A percentile compares a stretch with the other conserved stretches of the same genome.
These are phyloP conservation scores for Cordyceps militaris DNA, from an alignment of 2,329 filamentous ascomycete species.

Conservation along the genomic window DNA sequence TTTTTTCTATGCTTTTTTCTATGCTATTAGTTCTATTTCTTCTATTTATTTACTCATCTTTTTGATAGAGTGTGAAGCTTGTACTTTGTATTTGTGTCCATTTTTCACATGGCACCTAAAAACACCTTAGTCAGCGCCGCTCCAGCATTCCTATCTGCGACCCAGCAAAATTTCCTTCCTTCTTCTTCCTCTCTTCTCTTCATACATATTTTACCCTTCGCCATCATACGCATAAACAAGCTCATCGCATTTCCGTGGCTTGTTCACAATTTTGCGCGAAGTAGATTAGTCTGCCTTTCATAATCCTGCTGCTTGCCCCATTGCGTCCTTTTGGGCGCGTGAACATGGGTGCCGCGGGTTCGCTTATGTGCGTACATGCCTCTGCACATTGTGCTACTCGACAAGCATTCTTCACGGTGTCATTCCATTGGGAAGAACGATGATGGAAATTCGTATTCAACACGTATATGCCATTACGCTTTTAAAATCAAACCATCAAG, in stretches of 20 bases:
- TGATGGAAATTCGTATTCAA: constrained; percentile 10
- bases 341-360: constrained; percentile 46
- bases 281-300: constrained; percentile 52
- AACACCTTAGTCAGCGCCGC: too few relatives aligned
- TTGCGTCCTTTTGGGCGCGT: constrained; percentile 16
- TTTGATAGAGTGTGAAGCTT: too few relatives aligned
- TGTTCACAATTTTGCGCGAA: constrained; percentile 42
- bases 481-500: constrained; percentile 3
- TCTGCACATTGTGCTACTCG: background rate
- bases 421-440: background rate
- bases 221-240: constrained; percentile 30
- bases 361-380: constrained; percentile 56
- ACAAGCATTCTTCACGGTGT: background rate
- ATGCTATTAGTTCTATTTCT: too few relatives aligned
- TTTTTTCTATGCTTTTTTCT: too few relatives aligned
- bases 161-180: constrained; percentile 18
- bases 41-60: too few relatives aligned
- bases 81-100: too few relatives aligned
- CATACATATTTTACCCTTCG: constrained; percentile 42
- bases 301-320: constrained; percentile 49
- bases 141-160: too few relatives aligned
- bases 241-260: constrained; percentile 28
- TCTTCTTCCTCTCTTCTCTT: constrained; percentile 31
- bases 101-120: too few relatives aligned
- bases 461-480: constrained; percentile 8